phyloP scores from a whole-genome alignment of 306 rosid genomes.

The Pyrus communis region DNA sequence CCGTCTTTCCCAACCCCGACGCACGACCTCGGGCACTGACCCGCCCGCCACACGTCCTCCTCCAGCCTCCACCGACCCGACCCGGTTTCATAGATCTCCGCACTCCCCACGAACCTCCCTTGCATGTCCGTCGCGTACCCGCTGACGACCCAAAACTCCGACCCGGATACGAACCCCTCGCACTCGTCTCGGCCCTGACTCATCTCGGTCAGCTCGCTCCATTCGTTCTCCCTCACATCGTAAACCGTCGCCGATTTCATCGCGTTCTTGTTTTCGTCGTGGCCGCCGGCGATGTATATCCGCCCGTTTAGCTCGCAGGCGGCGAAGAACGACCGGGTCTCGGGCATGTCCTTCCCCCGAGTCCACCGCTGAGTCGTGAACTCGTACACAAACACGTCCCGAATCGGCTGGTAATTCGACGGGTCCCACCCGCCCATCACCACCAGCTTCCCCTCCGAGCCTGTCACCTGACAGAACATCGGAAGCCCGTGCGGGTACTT shows the following conservation, averaged over 20 bases:
- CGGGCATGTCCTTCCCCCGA: conserved; percentile 38
- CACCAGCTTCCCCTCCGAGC: conserved; percentile 48
- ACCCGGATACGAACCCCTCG: conserved; percentile 35
- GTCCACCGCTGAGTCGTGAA: conserved; percentile 34
- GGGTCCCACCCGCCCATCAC: conserved; percentile 63
- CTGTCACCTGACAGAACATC: conserved; percentile 39
- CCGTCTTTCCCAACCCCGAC: conserved; percentile 37
- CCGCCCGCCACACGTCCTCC: conserved; percentile 34
- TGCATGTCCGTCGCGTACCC: conserved; percentile 46
- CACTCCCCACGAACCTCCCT: conserved; percentile 32
- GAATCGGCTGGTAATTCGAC: conserved; percentile 34
- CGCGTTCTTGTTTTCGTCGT: conserved; percentile 52
- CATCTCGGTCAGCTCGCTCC: conserved; percentile 36
- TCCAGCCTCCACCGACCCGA: conserved; percentile 38
- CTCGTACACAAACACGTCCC: conserved; percentile 44
- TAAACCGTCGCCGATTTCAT: conserved; percentile 35
- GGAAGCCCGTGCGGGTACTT: conserved; percentile 39
- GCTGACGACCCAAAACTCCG: conserved; percentile 47
- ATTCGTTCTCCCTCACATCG: conserved; percentile 28
- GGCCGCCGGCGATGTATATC: conserved; percentile 44
- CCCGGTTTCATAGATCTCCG: conserved; percentile 25
- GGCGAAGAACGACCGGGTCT: conserved; percentile 41
- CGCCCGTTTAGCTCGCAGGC: conserved; percentile 23
- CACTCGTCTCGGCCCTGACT: conserved; percentile 51
- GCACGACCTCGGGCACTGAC: conserved; percentile 32